Percentiles rank a stretch among this genome's conserved stretches.
Conservation (phyloP, 1,284 basidiomycete species). For the Cryptococcus depauperatus region DNA sequence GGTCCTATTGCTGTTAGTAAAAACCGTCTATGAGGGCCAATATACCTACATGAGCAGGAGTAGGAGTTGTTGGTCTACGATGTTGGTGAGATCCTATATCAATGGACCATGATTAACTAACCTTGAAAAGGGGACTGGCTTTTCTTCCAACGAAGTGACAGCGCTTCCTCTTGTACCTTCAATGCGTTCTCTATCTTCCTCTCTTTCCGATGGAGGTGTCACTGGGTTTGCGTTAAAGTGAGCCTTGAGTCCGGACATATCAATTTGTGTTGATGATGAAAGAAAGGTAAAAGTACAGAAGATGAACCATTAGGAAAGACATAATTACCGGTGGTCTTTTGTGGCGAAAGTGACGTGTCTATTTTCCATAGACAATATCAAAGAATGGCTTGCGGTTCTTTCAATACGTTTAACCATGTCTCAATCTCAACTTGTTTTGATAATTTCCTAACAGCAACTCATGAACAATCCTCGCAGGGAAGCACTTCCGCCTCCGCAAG, state of each 20-base stretch:
- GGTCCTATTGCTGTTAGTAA: constrained; percentile 22
- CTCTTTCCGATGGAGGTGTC: constrained; percentile 17
- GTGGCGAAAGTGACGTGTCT: too few relatives aligned
- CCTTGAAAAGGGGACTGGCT: constrained; percentile 42
- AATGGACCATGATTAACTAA: too few relatives aligned
- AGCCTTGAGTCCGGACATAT: constrained; percentile 21
- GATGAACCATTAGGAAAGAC: too few relatives aligned
- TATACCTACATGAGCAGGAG: constrained; percentile 27
- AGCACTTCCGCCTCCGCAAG: constrained; percentile 37
- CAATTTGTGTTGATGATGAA: neutral
- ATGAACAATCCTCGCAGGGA: constrained; percentile 29
- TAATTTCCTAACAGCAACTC: too few relatives aligned
- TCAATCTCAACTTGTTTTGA: too few relatives aligned
- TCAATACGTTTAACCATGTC: too few relatives aligned
- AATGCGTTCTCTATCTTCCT: constrained; percentile 17
- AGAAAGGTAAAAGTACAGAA: neutral
- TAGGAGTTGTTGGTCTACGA: constrained; percentile 34
- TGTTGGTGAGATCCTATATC: too few relatives aligned
- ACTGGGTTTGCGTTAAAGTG: constrained; percentile 18
- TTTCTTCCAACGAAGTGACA: constrained; percentile 7
- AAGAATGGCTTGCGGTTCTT: too few relatives aligned
- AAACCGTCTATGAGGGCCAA: neutral
- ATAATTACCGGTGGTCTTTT: too few relatives aligned
- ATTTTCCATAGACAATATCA: too few relatives aligned
- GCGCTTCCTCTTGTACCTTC: constrained; percentile 1